phyloP scores from a whole-genome alignment of 441 rosid species.

The Erodium chrysanthum region DNA sequence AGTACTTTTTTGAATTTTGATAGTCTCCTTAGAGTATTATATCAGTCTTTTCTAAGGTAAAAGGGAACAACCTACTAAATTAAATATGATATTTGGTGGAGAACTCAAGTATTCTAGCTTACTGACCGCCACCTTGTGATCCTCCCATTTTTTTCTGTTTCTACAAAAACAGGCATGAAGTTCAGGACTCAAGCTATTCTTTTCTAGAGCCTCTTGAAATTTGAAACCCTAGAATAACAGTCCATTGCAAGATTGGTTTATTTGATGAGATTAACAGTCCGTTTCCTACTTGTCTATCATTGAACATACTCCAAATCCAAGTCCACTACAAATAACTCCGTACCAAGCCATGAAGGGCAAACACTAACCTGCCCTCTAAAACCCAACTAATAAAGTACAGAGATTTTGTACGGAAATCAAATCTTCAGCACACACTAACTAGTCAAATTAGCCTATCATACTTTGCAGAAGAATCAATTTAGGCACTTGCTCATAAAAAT shows the following conservation, averaged over 20 bases:
- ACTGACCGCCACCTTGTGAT: no score
- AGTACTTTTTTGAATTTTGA: not conserved
- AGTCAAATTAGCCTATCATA: not conserved
- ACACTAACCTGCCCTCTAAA: not conserved
- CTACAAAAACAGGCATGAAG: not conserved
- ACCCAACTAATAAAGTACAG: not conserved
- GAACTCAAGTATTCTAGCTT: not conserved
- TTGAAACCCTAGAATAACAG: not conserved
- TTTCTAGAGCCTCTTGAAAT: not conserved
- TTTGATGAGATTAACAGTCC: not conserved
- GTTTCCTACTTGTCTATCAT: not conserved
- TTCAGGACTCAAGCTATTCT: not conserved
- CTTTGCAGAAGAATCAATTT: not conserved
- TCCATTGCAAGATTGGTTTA: not conserved
- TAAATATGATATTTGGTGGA: not conserved
- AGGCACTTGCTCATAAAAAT: conserved; percentile 3
- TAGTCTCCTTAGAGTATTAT: not conserved
- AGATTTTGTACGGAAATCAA: not conserved
- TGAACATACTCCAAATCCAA: not conserved
- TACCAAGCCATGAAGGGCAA: not conserved
- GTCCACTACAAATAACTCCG: not conserved
- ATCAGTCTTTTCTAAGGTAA: no score
- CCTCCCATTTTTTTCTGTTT: no score
- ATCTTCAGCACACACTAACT: not conserved
- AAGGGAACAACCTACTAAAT: no score